Percentiles rank a stretch among this genome's conserved stretches.
phyloP scores from a whole-genome alignment of 1,284 basidiomycete species.

The Rugiboletus extremiorientalis region DNA sequence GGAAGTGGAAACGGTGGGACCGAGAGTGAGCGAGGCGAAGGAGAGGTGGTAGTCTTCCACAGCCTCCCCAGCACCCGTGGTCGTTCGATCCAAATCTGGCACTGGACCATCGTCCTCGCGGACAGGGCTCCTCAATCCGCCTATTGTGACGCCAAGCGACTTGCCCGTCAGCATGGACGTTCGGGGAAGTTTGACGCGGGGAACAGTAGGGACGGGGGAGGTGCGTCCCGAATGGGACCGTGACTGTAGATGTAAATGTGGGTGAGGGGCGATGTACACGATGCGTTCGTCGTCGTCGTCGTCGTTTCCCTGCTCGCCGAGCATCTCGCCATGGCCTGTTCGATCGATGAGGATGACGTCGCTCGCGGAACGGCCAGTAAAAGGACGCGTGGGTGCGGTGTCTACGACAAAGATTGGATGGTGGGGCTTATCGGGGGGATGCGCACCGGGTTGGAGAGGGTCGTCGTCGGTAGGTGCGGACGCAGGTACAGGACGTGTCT shows the following conservation, averaged over 20 bases:
- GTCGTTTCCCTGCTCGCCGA: conserved; percentile 42
- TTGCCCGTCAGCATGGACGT: conserved; percentile 35
- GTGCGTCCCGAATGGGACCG: conserved; percentile 17
- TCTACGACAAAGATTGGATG: conserved; percentile 41
- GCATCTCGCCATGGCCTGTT: conserved; percentile 9
- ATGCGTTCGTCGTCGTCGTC: conserved; percentile 58
- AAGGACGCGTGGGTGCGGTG: conserved; percentile 34
- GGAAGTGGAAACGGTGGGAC: not conserved
- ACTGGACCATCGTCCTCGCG: conserved; percentile 4
- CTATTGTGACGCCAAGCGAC: not conserved
- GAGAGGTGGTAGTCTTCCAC: not conserved
- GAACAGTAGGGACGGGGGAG: conserved; percentile 13
- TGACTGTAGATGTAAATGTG: no score
- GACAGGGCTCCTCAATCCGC: conserved; percentile 2
- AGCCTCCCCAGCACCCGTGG: not conserved
- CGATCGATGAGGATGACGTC: conserved; percentile 30
- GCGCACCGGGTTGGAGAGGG: not conserved
- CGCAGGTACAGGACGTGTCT: not conserved
- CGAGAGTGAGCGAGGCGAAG: conserved; percentile 16
- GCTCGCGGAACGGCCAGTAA: conserved; percentile 9
- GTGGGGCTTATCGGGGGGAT: not conserved
- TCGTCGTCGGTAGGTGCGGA: not conserved
- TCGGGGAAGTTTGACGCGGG: conserved; percentile 20
- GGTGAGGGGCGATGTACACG: conserved; percentile 62
- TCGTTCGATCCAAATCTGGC: not conserved